These are phyloP conservation scores for Penicillium robsamsonii DNA, from an alignment of 495 filamentous ascomycete genomes.

Conservation along the genomic window DNA sequence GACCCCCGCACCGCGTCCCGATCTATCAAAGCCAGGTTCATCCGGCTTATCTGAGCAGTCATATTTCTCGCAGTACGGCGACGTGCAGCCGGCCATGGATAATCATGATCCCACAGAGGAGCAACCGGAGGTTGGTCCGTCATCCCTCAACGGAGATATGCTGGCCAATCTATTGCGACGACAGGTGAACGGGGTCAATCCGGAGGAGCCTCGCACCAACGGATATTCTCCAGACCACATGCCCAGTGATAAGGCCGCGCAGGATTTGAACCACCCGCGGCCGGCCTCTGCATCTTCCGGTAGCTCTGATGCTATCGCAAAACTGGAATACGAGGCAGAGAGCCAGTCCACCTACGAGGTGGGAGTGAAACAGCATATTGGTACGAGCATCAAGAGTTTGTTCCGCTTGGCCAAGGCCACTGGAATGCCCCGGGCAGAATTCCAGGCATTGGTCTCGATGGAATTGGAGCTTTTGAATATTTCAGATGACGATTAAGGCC, in stretches of 20 bases:
- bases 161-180: conserved; percentile 39
- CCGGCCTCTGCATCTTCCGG: conserved; percentile 52
- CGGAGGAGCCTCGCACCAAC: conserved; percentile 21
- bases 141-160: conserved; percentile 53
- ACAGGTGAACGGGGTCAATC: conserved; percentile 24
- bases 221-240: conserved; percentile 22
- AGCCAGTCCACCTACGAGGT: conserved; percentile 67
- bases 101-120: conserved; percentile 75
- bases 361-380: conserved; percentile 85
- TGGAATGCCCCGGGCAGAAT: conserved; percentile 81
- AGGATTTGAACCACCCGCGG: conserved; percentile 42
- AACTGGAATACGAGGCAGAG: conserved; percentile 62
- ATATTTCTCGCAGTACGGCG: conserved; percentile 84
- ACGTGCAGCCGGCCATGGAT: conserved; percentile 90
- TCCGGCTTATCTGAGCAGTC: conserved; percentile 35
- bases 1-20: conserved; percentile 53
- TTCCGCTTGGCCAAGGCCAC: conserved; percentile 74
- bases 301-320: conserved; percentile 60
- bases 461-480: conserved; percentile 77
- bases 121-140: conserved; percentile 45
- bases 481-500: conserved; percentile 62
- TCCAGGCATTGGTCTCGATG: conserved; percentile 73
- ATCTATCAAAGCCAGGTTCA: conserved; percentile 32
- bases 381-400: conserved; percentile 82
- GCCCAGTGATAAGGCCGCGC: conserved; percentile 23